Evolutionary conservation across 2,329 filamentous ascomycete species (phyloP).

Genomic region (Neopestalotiopsis sp.): DNA sequence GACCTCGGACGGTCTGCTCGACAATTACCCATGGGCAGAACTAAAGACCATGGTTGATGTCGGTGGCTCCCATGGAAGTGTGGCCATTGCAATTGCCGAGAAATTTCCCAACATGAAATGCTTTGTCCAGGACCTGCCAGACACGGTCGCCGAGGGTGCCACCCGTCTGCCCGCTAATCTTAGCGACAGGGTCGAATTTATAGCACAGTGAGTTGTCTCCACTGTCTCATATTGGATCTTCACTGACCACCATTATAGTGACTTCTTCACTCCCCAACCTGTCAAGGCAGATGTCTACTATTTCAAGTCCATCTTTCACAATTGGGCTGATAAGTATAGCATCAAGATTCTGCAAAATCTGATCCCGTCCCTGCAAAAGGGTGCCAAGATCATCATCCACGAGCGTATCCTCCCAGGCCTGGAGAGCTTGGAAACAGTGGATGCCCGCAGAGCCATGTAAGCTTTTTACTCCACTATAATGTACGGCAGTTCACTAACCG

Average conservation of each 20-base stretch:
- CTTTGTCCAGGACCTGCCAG: slow-evolving; percentile 35
- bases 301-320: slow-evolving; percentile 54
- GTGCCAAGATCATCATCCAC: slow-evolving; percentile 23
- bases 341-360: slow-evolving; percentile 34
- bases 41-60: slow-evolving; percentile 54
- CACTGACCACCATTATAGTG: slow-evolving; percentile 18
- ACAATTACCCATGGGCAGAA: slow-evolving; percentile 30
- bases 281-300: slow-evolving; percentile 45
- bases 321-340: slow-evolving; percentile 50
- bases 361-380: neutral
- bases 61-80: slow-evolving; percentile 64
- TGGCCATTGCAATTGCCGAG: slow-evolving; percentile 57
- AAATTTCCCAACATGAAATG: slow-evolving; percentile 41
- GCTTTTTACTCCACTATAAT: slow-evolving; percentile 8
- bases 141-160: slow-evolving; percentile 20
- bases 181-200: neutral
- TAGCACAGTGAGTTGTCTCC: slow-evolving; percentile 18
- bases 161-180: slow-evolving; percentile 22
- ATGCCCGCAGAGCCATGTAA: slow-evolving; percentile 29
- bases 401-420: slow-evolving; percentile 22
- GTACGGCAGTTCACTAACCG: neutral
- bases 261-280: slow-evolving; percentile 33
- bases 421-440: slow-evolving; percentile 20
- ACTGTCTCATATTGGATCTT: slow-evolving; percentile 20
- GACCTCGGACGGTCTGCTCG: slow-evolving; percentile 22